Percentiles rank a stretch among this genome's conserved stretches.
Conservation (phyloP, 176 grass and related monocot species). For the Triticum timopheevii region DNA sequence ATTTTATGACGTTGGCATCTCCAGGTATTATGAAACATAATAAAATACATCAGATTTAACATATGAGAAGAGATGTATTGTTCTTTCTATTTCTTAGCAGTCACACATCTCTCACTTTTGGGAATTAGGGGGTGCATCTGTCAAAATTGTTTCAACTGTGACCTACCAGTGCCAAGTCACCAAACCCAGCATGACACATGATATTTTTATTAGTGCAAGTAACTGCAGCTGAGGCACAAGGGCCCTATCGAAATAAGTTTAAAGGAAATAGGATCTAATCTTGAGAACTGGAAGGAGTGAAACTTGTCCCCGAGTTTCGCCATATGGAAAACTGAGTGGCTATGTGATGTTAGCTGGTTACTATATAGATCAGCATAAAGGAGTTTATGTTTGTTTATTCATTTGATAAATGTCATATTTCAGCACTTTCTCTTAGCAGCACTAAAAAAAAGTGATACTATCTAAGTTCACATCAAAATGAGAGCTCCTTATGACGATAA, state of each 20-base stretch:
- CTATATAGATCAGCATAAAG: not conserved
- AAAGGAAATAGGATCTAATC: not conserved
- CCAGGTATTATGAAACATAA: not conserved
- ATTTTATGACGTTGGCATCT: slow-evolving; percentile 5
- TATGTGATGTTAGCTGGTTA: slow-evolving; percentile 1
- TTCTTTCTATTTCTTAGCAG: not conserved
- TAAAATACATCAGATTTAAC: slow-evolving; percentile 3
- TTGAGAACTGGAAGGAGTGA: not conserved
- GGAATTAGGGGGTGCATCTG: slow-evolving; percentile 7
- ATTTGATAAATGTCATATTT: not conserved
- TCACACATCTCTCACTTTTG: not conserved
- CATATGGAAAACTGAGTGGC: not conserved
- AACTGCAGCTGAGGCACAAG: not conserved
- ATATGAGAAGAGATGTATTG: not conserved
- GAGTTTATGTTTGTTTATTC: not conserved
- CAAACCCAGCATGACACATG: not conserved
- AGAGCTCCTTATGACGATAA: not conserved
- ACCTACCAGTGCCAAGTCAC: slow-evolving; percentile 1
- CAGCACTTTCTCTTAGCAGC: not conserved
- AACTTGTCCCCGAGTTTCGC: not conserved
- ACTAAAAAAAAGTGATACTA: not conserved
- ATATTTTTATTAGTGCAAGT: slow-evolving; percentile 7
- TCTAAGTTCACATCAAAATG: slow-evolving; percentile 1
- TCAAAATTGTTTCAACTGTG: slow-evolving; percentile 18
- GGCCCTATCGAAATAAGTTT: not conserved